A percentile compares a stretch with the other conserved stretches of the same genome.
These are phyloP conservation scores for Aegle marmelos DNA, from an alignment of 345 rosid genomes.

Conservation along the genomic window DNA sequence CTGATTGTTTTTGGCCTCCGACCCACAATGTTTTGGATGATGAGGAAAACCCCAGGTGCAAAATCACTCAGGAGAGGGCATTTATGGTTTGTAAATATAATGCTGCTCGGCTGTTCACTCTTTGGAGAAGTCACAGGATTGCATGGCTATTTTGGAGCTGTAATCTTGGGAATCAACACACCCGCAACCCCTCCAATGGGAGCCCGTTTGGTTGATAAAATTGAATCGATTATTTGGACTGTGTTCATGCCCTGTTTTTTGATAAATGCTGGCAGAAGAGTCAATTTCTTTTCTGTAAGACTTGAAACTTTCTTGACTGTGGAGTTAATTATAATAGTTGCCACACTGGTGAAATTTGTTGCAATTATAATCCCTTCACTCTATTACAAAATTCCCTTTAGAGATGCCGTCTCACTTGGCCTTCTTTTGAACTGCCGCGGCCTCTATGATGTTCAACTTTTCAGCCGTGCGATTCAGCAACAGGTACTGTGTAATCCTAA, in stretches of 20 bases:
- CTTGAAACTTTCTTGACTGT: background rate
- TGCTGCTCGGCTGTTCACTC: constrained; percentile 23
- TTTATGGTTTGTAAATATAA: constrained; percentile 18
- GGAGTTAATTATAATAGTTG: constrained; percentile 16
- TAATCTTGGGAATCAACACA: constrained; percentile 36
- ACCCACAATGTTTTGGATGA: constrained; percentile 43
- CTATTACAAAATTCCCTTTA: constrained; percentile 35
- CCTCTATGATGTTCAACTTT: constrained; percentile 34
- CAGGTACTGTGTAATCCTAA: background rate
- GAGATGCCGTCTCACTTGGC: constrained; percentile 38
- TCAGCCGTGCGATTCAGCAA: constrained; percentile 7
- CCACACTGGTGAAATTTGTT: constrained; percentile 19
- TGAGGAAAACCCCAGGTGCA: constrained; percentile 37
- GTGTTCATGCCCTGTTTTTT: constrained; percentile 39
- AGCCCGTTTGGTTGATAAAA: constrained; percentile 27
- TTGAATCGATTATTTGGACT: constrained; percentile 30
- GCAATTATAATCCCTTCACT: constrained; percentile 26
- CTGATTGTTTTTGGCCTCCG: constrained; percentile 13
- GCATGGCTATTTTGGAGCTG: constrained; percentile 32
- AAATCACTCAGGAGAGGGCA: constrained; percentile 25
- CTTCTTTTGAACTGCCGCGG: constrained; percentile 43
- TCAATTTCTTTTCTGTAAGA: constrained; percentile 14
- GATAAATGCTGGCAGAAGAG: constrained; percentile 26
- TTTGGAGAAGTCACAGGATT: constrained; percentile 25
- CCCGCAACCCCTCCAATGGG: constrained; percentile 35